A percentile compares a stretch with the other conserved stretches of the same genome.
Evolutionary conservation across 805 yeast genomes (phyloP).

Genomic region (Candida taoyuanica): DNA sequence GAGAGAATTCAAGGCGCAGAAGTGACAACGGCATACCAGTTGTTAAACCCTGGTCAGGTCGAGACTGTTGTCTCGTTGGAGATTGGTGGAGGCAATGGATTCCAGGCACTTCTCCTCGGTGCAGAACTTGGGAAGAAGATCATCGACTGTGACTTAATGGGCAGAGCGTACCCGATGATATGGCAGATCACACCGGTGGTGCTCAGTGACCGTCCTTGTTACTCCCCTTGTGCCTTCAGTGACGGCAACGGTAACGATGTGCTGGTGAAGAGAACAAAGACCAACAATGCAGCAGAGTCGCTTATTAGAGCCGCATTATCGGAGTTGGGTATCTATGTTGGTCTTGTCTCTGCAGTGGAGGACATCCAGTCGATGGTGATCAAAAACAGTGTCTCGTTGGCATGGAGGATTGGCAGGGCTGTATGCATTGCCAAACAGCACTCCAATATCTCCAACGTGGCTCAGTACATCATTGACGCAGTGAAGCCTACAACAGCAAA

Average conservation of each 20-base stretch:
- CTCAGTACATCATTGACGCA: conserved; percentile 34
- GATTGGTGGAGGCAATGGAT: conserved; percentile 43
- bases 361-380: conserved; percentile 29
- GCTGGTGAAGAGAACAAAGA: conserved; percentile 30
- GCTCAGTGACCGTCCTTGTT: conserved; percentile 19
- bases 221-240: conserved; percentile 29
- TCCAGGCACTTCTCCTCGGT: conserved; percentile 28
- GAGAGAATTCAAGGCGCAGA: conserved; percentile 41
- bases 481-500: conserved; percentile 31
- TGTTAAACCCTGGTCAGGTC: conserved; percentile 25
- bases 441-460: conserved; percentile 33
- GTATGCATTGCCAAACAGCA: conserved; percentile 35
- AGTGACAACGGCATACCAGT: conserved; percentile 29
- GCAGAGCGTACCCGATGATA: conserved; percentile 42
- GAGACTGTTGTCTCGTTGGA: conserved; percentile 36
- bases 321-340: conserved; percentile 40
- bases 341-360: conserved; percentile 32
- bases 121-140: conserved; percentile 29
- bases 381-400: conserved; percentile 34
- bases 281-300: conserved; percentile 33
- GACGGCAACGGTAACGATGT: conserved; percentile 42
- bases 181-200: conserved; percentile 39
- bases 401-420: conserved; percentile 47
- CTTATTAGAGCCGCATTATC: conserved; percentile 37
- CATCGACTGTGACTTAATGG: conserved; percentile 41